Evolutionary conservation across 768 basidiomycete genomes (phyloP).

Genomic region (Phlebiopsis flavidoalba): DNA sequence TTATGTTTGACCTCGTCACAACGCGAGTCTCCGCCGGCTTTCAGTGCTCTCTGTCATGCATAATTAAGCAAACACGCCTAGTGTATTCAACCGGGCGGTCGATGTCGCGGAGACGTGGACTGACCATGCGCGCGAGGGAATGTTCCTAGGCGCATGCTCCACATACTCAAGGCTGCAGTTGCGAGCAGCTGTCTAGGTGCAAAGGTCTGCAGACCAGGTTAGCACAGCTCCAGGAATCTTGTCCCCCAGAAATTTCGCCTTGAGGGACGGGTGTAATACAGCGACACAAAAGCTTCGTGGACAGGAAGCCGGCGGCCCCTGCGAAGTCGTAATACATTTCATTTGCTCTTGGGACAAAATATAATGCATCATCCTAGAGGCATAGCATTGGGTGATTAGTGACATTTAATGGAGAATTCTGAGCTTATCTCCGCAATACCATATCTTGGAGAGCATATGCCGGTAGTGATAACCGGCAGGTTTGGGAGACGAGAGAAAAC

Average conservation of each 20-base stretch:
- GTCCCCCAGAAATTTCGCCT: slow-evolving; percentile 42
- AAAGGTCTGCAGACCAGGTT: slow-evolving; percentile 40
- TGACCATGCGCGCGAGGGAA: slow-evolving; percentile 53
- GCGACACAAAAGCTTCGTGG: slow-evolving; percentile 52
- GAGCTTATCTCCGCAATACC: slow-evolving; percentile 25
- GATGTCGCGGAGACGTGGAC: slow-evolving; percentile 18
- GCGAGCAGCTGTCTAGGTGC: slow-evolving; percentile 59
- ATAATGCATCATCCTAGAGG: slow-evolving; percentile 43
- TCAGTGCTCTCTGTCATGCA: slow-evolving; percentile 34
- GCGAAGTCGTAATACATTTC: slow-evolving; percentile 66
- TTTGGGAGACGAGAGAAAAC: slow-evolving; percentile 52
- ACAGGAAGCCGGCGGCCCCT: slow-evolving; percentile 62
- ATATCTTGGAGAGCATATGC: slow-evolving; percentile 50
- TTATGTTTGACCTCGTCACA: slow-evolving; percentile 55
- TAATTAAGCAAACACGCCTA: slow-evolving; percentile 10
- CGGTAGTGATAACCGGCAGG: slow-evolving; percentile 40
- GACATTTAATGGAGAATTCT: not conserved
- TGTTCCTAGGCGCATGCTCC: slow-evolving; percentile 57
- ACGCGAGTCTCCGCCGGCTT: slow-evolving; percentile 57
- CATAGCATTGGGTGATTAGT: not conserved
- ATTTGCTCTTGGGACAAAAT: slow-evolving; percentile 61
- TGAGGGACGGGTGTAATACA: slow-evolving; percentile 59
- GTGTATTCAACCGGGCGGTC: slow-evolving; percentile 19
- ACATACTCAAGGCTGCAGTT: slow-evolving; percentile 50
- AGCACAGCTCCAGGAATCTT: slow-evolving; percentile 30